These are phyloP conservation scores for Quercus mongolica DNA, from an alignment of 306 rosid genomes.

Conservation along the genomic window DNA sequence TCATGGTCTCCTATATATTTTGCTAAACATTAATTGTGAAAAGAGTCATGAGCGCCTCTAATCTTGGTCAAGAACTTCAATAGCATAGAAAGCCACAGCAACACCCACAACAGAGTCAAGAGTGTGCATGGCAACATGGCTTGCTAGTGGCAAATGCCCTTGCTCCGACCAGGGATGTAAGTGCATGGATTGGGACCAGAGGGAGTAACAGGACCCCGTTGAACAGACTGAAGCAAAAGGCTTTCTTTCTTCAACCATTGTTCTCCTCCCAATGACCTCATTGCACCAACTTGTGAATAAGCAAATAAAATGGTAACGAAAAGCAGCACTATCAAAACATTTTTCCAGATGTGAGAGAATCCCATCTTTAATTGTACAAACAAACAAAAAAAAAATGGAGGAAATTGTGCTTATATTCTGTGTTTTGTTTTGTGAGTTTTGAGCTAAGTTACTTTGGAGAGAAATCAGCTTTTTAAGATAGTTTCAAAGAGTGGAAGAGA, in stretches of 20 bases:
- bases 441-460: too few relatives aligned
- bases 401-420: neutral
- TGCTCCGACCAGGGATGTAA: constrained; percentile 12
- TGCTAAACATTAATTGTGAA: neutral
- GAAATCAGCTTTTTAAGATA: too few relatives aligned
- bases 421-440: too few relatives aligned
- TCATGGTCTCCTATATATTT: neutral
- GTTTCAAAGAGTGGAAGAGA: too few relatives aligned
- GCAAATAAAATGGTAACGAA: constrained; percentile 12
- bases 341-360: constrained; percentile 4
- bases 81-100: neutral
- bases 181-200: constrained; percentile 22
- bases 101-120: neutral
- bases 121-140: neutral
- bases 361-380: constrained; percentile 9
- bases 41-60: neutral
- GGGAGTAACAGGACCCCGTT: neutral
- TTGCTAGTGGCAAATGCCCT: constrained; percentile 1
- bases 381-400: too few relatives aligned
- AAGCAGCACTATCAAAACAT: constrained; percentile 3
- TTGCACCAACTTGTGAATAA: constrained; percentile 24
- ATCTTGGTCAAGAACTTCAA: neutral
- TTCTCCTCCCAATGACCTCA: constrained; percentile 24
- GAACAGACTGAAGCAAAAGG: constrained; percentile 10
- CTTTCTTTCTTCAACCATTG: constrained; percentile 16